Conservation (phyloP, 2,329 filamentous ascomycete species). For the Coniochaeta prunicola region DNA sequence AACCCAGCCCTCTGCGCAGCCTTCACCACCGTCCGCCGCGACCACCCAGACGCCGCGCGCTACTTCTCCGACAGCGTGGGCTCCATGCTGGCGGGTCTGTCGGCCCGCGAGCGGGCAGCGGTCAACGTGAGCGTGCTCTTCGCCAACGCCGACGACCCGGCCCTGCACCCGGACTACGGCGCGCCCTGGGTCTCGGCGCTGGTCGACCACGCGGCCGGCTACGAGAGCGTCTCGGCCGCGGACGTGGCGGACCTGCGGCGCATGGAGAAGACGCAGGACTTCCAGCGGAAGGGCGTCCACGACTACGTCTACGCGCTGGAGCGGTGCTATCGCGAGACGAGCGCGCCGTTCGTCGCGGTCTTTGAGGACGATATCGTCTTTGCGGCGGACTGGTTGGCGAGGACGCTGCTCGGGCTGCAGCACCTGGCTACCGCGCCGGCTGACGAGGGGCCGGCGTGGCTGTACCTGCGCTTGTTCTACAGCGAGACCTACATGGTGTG, state of each 20-base stretch:
- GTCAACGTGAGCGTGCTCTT: conserved; percentile 10
- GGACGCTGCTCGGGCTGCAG: conserved; percentile 9
- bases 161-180: conserved; percentile 6
- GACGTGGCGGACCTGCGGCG: conserved; percentile 5
- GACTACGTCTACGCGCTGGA: conserved; percentile 10
- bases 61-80: conserved; percentile 10
- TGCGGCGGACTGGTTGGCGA: conserved; percentile 9
- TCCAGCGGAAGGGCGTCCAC: conserved; percentile 9
- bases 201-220: conserved; percentile 5
- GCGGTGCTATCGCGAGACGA: conserved; percentile 7
- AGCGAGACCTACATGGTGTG: conserved; percentile 9
- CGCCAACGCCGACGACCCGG: conserved; percentile 6
- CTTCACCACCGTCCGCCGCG: conserved; percentile 8
- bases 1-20: conserved; percentile 8
- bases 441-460: conserved; percentile 1
- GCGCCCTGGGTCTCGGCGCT: conserved; percentile 7
- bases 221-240: conserved; percentile 3
- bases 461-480: conserved; percentile 36
- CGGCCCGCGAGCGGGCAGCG: conserved; percentile 7
- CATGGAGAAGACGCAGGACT: conserved; percentile 7
- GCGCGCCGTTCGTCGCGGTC: conserved; percentile 9
- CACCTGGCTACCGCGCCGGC: conserved; percentile 5
- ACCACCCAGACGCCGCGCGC: conserved; percentile 4
- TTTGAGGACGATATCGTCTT: conserved; percentile 11
- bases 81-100: conserved; percentile 9